These are phyloP conservation scores for Picea abies DNA, from an alignment of 83 land plant genomes.

Conservation along the genomic window DNA sequence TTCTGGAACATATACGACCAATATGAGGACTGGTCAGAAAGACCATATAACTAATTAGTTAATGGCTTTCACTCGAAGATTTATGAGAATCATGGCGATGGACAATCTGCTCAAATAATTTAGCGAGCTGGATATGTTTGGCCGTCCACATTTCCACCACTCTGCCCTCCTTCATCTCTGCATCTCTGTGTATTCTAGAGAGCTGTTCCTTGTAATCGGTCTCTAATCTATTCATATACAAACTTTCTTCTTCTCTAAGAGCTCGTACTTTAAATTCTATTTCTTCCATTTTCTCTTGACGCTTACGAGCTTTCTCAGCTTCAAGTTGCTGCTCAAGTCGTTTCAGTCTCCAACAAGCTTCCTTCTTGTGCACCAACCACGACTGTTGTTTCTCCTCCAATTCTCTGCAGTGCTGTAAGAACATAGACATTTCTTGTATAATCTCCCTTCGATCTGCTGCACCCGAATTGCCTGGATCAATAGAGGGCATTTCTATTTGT, in stretches of 20 bases:
- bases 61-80: slow-evolving; percentile 4
- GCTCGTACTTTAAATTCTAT: slow-evolving; percentile 58
- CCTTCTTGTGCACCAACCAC: slow-evolving; percentile 69
- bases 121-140: slow-evolving; percentile 53
- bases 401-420: slow-evolving; percentile 63
- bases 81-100: slow-evolving; percentile 23
- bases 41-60: neutral
- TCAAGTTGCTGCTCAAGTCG: slow-evolving; percentile 75
- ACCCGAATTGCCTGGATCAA: slow-evolving; percentile 14
- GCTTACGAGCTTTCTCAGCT: slow-evolving; percentile 59
- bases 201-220: slow-evolving; percentile 73
- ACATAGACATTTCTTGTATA: slow-evolving; percentile 25
- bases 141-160: slow-evolving; percentile 69
- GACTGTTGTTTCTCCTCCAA: slow-evolving; percentile 62
- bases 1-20: neutral
- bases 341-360: slow-evolving; percentile 71
- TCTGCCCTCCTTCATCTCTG: slow-evolving; percentile 73
- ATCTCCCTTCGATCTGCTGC: neutral
- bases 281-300: slow-evolving; percentile 76
- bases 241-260: slow-evolving; percentile 65
- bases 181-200: slow-evolving; percentile 57
- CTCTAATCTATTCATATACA: slow-evolving; percentile 57
- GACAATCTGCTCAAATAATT: slow-evolving; percentile 58
- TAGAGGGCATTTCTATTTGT: neutral
- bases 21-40: neutral